Conservation (phyloP, 805 yeast species). For the Suhomyces canberraensis region DNA sequence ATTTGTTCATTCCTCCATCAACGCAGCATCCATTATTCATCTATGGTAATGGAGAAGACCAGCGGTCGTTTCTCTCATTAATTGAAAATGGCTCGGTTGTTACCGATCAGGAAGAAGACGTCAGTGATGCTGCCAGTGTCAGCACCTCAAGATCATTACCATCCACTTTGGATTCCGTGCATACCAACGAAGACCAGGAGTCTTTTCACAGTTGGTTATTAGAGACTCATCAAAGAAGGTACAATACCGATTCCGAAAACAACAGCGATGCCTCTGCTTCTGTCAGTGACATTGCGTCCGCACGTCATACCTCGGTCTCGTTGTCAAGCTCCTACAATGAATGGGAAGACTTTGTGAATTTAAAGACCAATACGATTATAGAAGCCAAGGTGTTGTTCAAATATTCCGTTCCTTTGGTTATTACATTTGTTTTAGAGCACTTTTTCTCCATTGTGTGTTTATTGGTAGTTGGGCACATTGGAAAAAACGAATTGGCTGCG, state of each 20-base stretch:
- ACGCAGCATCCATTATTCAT: constrained; percentile 41
- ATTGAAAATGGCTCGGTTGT: constrained; percentile 34
- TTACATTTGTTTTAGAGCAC: constrained; percentile 43
- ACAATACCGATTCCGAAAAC: constrained; percentile 19
- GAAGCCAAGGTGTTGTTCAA: constrained; percentile 29
- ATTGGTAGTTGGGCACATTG: constrained; percentile 44
- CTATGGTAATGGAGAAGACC: constrained; percentile 44
- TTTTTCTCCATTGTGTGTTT: constrained; percentile 41
- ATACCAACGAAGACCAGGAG: constrained; percentile 34
- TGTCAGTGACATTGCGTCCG: constrained; percentile 3
- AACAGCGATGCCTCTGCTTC: constrained; percentile 4
- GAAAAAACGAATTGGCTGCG: constrained; percentile 44
- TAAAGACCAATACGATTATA: constrained; percentile 23
- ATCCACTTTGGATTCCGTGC: constrained; percentile 35
- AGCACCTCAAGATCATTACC: constrained; percentile 41
- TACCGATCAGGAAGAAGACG: constrained; percentile 22
- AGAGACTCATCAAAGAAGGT: constrained; percentile 41
- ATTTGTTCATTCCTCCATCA: constrained; percentile 43
- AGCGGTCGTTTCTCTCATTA: constrained; percentile 40
- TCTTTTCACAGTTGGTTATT: constrained; percentile 43
- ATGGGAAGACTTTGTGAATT: constrained; percentile 30
- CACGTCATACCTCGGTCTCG: constrained; percentile 4
- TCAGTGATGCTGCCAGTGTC: constrained; percentile 40
- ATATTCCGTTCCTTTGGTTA: constrained; percentile 37
- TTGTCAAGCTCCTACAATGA: constrained; percentile 12